Percentiles rank a stretch among this genome's conserved stretches.
Conservation (phyloP, 192 early-diverging fungal species). For the Backusella parvicylindrica region DNA sequence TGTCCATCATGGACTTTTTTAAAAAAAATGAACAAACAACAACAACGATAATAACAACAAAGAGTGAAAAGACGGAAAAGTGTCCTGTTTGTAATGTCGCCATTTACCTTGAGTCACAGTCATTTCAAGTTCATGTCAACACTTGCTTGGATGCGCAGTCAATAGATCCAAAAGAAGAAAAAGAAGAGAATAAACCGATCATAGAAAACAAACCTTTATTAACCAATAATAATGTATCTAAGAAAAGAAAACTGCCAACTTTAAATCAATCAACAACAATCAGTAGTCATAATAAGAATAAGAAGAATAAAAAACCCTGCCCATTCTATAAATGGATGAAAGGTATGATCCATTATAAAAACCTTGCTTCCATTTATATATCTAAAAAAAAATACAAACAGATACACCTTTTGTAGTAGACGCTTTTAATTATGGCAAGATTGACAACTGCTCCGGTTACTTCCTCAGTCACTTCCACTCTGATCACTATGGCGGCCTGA, state of each 20-base stretch:
- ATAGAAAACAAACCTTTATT: background rate
- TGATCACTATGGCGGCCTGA: conserved; percentile 89
- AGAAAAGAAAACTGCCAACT: background rate
- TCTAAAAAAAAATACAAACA: background rate
- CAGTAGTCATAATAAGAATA: background rate
- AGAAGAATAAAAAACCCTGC: background rate
- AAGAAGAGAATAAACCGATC: background rate
- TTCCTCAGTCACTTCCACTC: conserved; percentile 93
- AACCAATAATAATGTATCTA: background rate
- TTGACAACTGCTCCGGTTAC: conserved; percentile 71
- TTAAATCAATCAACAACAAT: background rate
- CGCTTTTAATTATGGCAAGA: conserved; percentile 82
- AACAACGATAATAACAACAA: background rate
- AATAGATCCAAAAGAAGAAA: background rate
- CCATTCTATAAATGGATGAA: conserved; percentile 9
- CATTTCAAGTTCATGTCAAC: conserved; percentile 12
- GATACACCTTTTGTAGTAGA: conserved; percentile 84
- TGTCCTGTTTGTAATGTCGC: background rate
- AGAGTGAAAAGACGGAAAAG: background rate
- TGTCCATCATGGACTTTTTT: conserved; percentile 1
- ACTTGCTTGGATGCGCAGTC: conserved; percentile 8
- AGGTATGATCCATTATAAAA: background rate
- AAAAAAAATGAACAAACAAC: background rate
- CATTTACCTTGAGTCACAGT: background rate
- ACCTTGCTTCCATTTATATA: background rate